phyloP scores from a whole-genome alignment of 345 rosid species.

The Lepidium sativum region DNA sequence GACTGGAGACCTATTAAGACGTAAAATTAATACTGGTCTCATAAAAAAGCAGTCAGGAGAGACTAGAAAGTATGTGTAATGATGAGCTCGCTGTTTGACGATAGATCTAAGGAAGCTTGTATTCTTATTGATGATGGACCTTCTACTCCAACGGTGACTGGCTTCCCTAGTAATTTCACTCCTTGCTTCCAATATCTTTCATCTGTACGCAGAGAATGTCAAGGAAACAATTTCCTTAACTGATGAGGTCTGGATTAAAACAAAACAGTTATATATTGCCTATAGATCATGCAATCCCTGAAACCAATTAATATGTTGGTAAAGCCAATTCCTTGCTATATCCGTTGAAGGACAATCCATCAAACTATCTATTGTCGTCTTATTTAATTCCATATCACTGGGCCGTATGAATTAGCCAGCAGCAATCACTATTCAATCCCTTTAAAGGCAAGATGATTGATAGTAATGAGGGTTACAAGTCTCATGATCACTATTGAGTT shows the following conservation, averaged over 20 bases:
- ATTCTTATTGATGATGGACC: conserved; percentile 35
- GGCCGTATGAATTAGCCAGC: neutral
- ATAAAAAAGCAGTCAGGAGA: conserved; percentile 19
- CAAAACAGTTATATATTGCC: neutral
- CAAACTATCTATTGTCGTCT: neutral
- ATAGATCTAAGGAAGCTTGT: conserved; percentile 60
- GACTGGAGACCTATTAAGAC: neutral
- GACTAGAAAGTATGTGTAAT: conserved; percentile 32
- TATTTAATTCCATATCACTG: neutral
- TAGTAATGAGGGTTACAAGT: neutral
- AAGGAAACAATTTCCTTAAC: neutral
- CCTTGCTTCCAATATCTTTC: conserved; percentile 86
- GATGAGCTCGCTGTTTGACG: conserved; percentile 50
- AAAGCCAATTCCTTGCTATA: neutral
- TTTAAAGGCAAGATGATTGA: neutral
- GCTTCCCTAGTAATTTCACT: conserved; percentile 66
- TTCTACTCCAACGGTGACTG: conserved; percentile 38
- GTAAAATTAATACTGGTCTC: neutral
- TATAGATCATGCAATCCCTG: neutral
- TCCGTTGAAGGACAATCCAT: neutral
- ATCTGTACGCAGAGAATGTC: conserved; percentile 30
- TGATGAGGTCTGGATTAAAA: neutral
- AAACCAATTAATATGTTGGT: neutral
- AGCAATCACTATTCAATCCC: neutral
- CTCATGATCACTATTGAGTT: conserved; percentile 33